Evolutionary conservation across 345 rosid genomes (phyloP).

Genomic region (Fremontodendron californicum): DNA sequence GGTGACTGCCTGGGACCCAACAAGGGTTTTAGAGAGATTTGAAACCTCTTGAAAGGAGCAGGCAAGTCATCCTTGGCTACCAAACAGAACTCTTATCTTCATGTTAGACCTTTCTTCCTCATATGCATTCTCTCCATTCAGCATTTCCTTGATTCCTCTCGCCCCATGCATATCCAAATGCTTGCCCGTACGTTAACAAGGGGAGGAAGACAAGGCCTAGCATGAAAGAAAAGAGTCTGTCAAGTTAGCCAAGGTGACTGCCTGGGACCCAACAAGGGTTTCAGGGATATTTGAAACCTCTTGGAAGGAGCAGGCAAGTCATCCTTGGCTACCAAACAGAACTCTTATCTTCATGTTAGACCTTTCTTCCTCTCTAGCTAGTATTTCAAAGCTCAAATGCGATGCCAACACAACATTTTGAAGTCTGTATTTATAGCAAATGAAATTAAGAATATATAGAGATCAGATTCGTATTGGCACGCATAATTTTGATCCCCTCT

Average conservation of each 20-base stretch:
- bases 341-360: slow-evolving; percentile 40
- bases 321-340: slow-evolving; percentile 53
- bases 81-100: no score
- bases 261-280: slow-evolving; percentile 12
- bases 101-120: slow-evolving; percentile 29
- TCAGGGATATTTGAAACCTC: not conserved
- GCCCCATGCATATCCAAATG: not conserved
- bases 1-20: slow-evolving; percentile 15
- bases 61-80: slow-evolving; percentile 65
- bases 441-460: not conserved
- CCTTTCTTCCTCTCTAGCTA: slow-evolving; percentile 25
- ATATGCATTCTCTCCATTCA: not conserved
- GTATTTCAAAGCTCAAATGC: not conserved
- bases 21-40: not conserved
- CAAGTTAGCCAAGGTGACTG: slow-evolving; percentile 24
- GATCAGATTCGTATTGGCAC: slow-evolving; percentile 5
- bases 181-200: not conserved
- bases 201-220: slow-evolving; percentile 17
- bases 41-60: slow-evolving; percentile 10
- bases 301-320: slow-evolving; percentile 44
- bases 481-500: not conserved
- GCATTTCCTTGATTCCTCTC: no score
- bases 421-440: slow-evolving; percentile 15
- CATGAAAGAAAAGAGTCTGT: slow-evolving; percentile 20
- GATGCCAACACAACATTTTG: not conserved